Base-by-base conservation (phyloP, 2,329 filamentous ascomycete species). In the Sporothrix variecibatus region DNA sequence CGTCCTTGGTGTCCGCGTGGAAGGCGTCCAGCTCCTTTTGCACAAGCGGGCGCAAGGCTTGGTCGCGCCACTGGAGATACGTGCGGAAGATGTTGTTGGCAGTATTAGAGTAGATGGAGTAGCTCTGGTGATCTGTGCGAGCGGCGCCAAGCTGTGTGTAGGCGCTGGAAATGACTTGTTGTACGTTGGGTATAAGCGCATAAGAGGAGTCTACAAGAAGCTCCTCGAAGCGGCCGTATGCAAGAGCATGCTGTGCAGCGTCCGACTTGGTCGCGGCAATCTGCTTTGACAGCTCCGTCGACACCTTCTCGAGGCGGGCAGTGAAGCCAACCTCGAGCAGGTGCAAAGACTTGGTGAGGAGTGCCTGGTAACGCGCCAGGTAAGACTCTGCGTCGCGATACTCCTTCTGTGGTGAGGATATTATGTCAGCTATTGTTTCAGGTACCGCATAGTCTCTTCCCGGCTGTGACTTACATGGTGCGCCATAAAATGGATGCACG, bases 401-500 rank as follows among this genome's bases (percentile, higher is more conserved):
- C 8, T 90, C 90, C 9, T 93, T 89, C 92, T 94, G 78, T 23
- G 9, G 2, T 17, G 9, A 1, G 26, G 43, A 12, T 20, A 28
- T 60, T 26, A 12, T 43, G 15, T 60, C 28, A 56, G n/a, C 11
- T 23, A 9, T 7, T n/a, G n/a, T 46, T 9, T 20, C 9, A 4
- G 23, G 2, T 46, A 2, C 1, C 8, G 12, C 56, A 23, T 12
- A 1, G 23, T 23, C 43, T 23, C 26, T 34, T 38, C 53, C 7
- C 17, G 23, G 40, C 49, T n/a, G 15, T 64, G 51, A 81, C 91
- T 81, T 83, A 94, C 93, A 84, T 98, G 94, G 71, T 89, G 87
- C 75, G 93, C 89, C 94, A 98, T 98, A 80, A 98, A 98, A 40
- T 91, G 92, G 78, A 99, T 90, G 81, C 95, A 99, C 72, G 94